phyloP scores from a whole-genome alignment of 1,284 basidiomycete genomes.

The Mrakiaceae sp. region DNA sequence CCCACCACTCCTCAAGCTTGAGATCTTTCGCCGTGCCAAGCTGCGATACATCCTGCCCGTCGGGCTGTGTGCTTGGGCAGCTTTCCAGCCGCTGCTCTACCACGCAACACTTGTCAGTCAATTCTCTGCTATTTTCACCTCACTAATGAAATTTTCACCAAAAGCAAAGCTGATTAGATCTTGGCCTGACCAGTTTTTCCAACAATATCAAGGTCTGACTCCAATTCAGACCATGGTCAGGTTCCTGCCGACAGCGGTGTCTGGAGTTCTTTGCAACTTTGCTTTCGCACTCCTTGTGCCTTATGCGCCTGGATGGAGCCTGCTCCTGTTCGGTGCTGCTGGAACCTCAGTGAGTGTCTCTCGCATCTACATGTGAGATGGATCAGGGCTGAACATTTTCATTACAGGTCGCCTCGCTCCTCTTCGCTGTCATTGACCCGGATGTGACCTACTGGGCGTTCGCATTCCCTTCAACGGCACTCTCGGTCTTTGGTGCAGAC shows the following conservation, averaged over 20 bases:
- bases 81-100: slow-evolving; percentile 39
- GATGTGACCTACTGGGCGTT: slow-evolving; percentile 25
- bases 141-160: not conserved
- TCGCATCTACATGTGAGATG: not conserved
- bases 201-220: slow-evolving; percentile 25
- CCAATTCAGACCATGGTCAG: slow-evolving; percentile 29
- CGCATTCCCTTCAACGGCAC: slow-evolving; percentile 25
- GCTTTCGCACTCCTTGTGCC: slow-evolving; percentile 23
- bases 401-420: slow-evolving; percentile 24
- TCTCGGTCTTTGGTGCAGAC: slow-evolving; percentile 18
- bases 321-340: slow-evolving; percentile 19
- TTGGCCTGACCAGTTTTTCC: not conserved
- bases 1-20: slow-evolving; percentile 58
- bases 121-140: not conserved
- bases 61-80: slow-evolving; percentile 57
- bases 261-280: slow-evolving; percentile 28
- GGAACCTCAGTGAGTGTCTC: slow-evolving; percentile 2
- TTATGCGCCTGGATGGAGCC: slow-evolving; percentile 23
- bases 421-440: slow-evolving; percentile 22
- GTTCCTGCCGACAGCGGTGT: slow-evolving; percentile 29
- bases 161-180: not conserved
- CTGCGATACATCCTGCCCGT: slow-evolving; percentile 55
- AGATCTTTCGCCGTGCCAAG: slow-evolving; percentile 53
- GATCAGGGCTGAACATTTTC: not conserved
- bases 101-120: slow-evolving; percentile 7